These are phyloP conservation scores for Sordariomycetes sp. DNA, from an alignment of 2,329 filamentous ascomycete species.

Conservation along the genomic window DNA sequence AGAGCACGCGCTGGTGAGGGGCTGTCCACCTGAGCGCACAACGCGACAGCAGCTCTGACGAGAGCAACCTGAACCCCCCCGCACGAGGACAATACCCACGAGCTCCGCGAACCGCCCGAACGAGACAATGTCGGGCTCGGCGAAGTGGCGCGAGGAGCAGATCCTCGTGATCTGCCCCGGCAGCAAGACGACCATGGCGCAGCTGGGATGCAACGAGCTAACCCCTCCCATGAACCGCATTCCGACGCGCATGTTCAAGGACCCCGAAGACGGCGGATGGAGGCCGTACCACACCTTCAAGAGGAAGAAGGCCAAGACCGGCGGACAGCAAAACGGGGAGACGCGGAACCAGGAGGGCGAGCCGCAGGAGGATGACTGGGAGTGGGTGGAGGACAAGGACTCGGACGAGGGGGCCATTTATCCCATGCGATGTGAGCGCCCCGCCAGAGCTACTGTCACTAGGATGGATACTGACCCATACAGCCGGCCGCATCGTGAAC, in stretches of 20 bases:
- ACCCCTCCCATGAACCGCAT: slow-evolving; percentile 81
- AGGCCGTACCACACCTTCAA: slow-evolving; percentile 67
- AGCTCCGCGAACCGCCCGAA: neutral
- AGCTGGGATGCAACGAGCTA: slow-evolving; percentile 82
- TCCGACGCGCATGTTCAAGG: slow-evolving; percentile 89
- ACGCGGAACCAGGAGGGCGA: slow-evolving; percentile 19
- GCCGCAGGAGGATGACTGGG: slow-evolving; percentile 41
- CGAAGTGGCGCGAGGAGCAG: slow-evolving; percentile 55
- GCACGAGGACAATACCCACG: neutral
- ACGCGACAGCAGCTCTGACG: neutral
- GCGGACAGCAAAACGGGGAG: neutral
- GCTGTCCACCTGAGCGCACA: neutral
- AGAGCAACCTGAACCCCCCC: neutral
- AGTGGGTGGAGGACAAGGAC: slow-evolving; percentile 82
- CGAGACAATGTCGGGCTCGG: slow-evolving; percentile 39
- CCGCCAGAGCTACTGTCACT: neutral
- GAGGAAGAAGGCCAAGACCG: slow-evolving; percentile 35
- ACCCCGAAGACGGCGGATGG: slow-evolving; percentile 66
- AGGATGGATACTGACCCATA: slow-evolving; percentile 2
- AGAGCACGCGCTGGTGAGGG: too few relatives aligned
- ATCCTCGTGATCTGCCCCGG: slow-evolving; percentile 67
- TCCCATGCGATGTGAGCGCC: slow-evolving; percentile 54
- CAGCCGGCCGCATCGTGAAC: slow-evolving; percentile 72
- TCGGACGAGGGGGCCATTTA: slow-evolving; percentile 84
- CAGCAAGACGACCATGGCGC: slow-evolving; percentile 81